Conservation (phyloP, 805 yeast species). For the Helenozyma rhizophorensis region DNA sequence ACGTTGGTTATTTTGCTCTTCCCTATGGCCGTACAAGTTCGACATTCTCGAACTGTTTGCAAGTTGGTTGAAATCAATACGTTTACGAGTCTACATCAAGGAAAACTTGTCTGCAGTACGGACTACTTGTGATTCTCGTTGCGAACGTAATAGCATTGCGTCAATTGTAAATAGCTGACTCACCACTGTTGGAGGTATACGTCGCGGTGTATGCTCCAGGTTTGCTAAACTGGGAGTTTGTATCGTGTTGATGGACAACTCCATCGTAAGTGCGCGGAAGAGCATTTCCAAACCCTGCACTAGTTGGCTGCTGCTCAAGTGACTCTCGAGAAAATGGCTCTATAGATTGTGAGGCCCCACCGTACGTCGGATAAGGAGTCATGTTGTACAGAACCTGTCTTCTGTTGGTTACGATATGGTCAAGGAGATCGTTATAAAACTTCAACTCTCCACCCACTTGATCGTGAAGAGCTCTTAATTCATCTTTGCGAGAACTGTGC, state of each 20-base stretch:
- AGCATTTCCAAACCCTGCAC: conserved; percentile 38
- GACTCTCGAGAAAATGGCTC: neutral
- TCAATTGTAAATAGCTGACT: no score
- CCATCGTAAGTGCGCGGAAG: no score
- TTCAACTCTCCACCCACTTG: conserved; percentile 67
- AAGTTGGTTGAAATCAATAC: no score
- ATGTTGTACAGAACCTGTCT: conserved; percentile 3
- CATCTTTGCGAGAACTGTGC: conserved; percentile 73
- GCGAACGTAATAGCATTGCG: no score
- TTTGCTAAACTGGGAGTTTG: no score
- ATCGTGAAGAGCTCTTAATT: conserved; percentile 63
- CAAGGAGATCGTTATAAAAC: conserved; percentile 65
- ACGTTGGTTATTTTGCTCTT: conserved; percentile 38
- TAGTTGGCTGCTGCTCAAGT: conserved; percentile 31
- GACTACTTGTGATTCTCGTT: no score
- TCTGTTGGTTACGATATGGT: conserved; percentile 21
- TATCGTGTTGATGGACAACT: no score
- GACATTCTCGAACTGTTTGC: conserved; percentile 14
- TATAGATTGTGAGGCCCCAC: neutral
- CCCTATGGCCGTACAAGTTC: conserved; percentile 35
- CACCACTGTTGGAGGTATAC: no score
- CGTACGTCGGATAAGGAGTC: conserved; percentile 5
- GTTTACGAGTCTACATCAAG: no score
- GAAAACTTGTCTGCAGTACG: no score
- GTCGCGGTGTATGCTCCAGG: no score